These are phyloP conservation scores for Schwanniomyces polymorphus DNA, from an alignment of 805 yeast species.

Conservation along the genomic window DNA sequence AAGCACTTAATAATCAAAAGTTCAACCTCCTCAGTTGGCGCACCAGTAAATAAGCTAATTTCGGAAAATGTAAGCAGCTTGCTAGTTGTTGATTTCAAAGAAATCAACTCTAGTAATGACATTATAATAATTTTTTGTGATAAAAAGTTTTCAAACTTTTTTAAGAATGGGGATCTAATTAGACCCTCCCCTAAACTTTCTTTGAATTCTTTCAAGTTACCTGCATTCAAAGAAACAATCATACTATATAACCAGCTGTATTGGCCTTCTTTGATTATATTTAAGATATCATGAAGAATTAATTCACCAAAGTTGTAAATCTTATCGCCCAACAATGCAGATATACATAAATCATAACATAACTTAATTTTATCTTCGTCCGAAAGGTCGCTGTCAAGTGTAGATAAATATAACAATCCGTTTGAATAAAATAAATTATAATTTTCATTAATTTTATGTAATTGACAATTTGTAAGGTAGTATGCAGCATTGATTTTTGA, in stretches of 20 bases:
- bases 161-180: conserved; percentile 52
- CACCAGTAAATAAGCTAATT: conserved; percentile 67
- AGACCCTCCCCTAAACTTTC: conserved; percentile 39
- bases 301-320: conserved; percentile 96
- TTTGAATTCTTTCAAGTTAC: conserved; percentile 71
- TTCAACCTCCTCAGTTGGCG: conserved; percentile 76
- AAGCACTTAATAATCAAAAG: conserved; percentile 89
- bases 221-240: conserved; percentile 70
- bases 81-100: conserved; percentile 69
- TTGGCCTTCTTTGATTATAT: conserved; percentile 43
- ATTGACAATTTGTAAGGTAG: conserved; percentile 77
- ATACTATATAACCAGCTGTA: conserved; percentile 73
- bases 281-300: conserved; percentile 81
- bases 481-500: conserved; percentile 77
- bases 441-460: conserved; percentile 72
- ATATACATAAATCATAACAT: conserved; percentile 71
- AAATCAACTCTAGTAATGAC: conserved; percentile 86
- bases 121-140: conserved; percentile 90
- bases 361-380: conserved; percentile 44
- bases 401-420: conserved; percentile 78
- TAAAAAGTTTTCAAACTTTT: conserved; percentile 61
- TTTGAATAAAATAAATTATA: conserved; percentile 80
- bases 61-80: conserved; percentile 73
- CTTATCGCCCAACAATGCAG: conserved; percentile 88
- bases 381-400: conserved; percentile 50